Base-by-base conservation (phyloP, 139 green algal species). In the Tetratostichococcus sp. region DNA sequence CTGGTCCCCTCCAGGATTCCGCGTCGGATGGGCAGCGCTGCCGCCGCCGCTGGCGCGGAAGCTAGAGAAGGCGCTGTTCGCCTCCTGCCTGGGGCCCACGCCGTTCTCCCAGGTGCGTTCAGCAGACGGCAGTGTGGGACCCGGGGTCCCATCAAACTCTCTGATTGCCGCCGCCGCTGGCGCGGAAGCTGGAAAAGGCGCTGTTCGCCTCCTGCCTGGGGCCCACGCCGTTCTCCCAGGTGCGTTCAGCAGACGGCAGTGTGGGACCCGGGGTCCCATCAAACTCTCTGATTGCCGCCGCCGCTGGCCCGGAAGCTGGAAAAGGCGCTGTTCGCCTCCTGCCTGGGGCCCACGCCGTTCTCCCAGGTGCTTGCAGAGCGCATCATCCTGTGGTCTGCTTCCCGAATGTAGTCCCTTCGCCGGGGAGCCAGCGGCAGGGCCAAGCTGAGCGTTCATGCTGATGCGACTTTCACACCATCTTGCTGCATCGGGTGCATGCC, bases 1-100 rank as follows among this genome's bases (percentile, higher is more conserved):
- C 30, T 30, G 30, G 62, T 22, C 26, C 16, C 8, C 26, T 68
- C 28, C 66, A 5, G 74, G 74, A 0, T 74, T 74, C 8, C 43
- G 74, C 16, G 32, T 78, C 1, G 74, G 74, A 6, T 78, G 74
- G 74, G 39, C 72, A 8, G 72, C 74, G 30, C 65, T 67, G 14
- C 39, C 62, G 22, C 66, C 66, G 32, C 32, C 22, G 35, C 65
- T 78, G 30, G n/a, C 58, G 0, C 65, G 65, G 30, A 73, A 74
- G 0, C 34, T 78, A 39, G 67, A 43, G 25, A 73, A 58, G 30
- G 30, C 65, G 22, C 39, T 74, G 39, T 67, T 73, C 50, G 66
- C 65, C 66, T 73, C 66, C 30, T 19, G 16, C 31, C 42, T 73
- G 19, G 74, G 74, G 1, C 42, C 74, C 32, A 69, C 35, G 8